phyloP scores from a whole-genome alignment of 768 basidiomycete species.

The Termitomyces sp. region DNA sequence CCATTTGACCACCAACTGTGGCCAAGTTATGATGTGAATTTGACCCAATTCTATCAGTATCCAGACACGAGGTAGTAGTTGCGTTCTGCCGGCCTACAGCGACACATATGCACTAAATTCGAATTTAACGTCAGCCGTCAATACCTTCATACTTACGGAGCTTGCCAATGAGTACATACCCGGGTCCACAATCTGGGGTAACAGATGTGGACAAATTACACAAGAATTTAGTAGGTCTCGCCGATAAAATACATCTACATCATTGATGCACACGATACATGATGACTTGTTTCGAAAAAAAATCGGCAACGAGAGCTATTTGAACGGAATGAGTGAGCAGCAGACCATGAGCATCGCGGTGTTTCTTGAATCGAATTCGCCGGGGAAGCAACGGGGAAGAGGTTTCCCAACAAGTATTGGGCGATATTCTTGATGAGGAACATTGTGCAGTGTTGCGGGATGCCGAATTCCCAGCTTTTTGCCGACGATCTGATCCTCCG shows the following conservation, averaged over 20 bases:
- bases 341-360: neutral
- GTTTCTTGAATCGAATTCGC: neutral
- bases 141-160: too few species aligned
- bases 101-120: too few species aligned
- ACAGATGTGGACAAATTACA: neutral
- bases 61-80: neutral
- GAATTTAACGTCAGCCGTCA: too few species aligned
- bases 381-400: neutral
- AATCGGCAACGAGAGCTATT: neutral
- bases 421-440: neutral
- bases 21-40: neutral
- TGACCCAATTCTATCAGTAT: neutral
- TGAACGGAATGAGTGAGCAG: neutral
- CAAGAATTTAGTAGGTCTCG: neutral
- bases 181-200: too few species aligned
- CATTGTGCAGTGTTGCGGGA: too few species aligned
- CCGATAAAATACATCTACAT: neutral
- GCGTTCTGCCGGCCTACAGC: too few species aligned
- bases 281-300: neutral
- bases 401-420: neutral
- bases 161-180: too few species aligned
- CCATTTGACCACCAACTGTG: neutral
- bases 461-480: neutral
- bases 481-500: neutral
- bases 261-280: neutral